phyloP scores from a whole-genome alignment of 805 yeast species.

The Candida nitratophila region DNA sequence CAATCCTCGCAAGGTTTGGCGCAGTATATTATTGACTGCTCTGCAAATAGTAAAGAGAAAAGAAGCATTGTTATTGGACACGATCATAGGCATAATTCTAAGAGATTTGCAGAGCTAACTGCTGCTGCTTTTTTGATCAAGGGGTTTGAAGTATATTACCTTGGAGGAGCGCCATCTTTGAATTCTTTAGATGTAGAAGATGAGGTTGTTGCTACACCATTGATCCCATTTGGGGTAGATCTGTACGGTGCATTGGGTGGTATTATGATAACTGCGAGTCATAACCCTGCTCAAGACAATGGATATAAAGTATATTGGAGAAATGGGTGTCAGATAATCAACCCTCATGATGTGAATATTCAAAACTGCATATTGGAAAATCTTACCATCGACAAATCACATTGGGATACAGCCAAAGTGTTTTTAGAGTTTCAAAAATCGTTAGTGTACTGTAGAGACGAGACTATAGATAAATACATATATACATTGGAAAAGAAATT shows the following conservation, averaged over 20 bases:
- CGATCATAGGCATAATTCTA: conserved; percentile 84
- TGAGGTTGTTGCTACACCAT: conserved; percentile 68
- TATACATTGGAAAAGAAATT: conserved; percentile 25
- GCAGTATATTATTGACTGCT: conserved; percentile 32
- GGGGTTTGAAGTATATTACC: conserved; percentile 65
- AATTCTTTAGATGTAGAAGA: background rate
- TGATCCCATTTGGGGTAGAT: conserved; percentile 85
- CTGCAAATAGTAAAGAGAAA: conserved; percentile 22
- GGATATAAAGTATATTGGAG: conserved; percentile 93
- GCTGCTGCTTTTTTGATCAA: conserved; percentile 62
- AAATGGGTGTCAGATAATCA: conserved; percentile 93
- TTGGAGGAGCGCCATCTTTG: conserved; percentile 43
- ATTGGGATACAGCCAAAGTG: conserved; percentile 27
- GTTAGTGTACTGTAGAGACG: conserved; percentile 35
- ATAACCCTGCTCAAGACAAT: conserved; percentile 78
- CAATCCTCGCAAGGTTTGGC: conserved; percentile 89
- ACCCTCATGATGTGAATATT: conserved; percentile 79
- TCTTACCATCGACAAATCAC: conserved; percentile 38
- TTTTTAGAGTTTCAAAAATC: conserved; percentile 7
- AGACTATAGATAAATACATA: conserved; percentile 36
- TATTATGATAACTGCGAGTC: conserved; percentile 90
- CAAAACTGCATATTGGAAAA: conserved; percentile 57
- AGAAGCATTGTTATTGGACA: conserved; percentile 70
- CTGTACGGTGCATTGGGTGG: conserved; percentile 62
- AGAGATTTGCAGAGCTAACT: conserved; percentile 69